Evolutionary conservation across 2,329 filamentous ascomycete genomes (phyloP), one percentile per base, ranked within the genome.

Genomic region (Lecanicillium sp.): DNA sequence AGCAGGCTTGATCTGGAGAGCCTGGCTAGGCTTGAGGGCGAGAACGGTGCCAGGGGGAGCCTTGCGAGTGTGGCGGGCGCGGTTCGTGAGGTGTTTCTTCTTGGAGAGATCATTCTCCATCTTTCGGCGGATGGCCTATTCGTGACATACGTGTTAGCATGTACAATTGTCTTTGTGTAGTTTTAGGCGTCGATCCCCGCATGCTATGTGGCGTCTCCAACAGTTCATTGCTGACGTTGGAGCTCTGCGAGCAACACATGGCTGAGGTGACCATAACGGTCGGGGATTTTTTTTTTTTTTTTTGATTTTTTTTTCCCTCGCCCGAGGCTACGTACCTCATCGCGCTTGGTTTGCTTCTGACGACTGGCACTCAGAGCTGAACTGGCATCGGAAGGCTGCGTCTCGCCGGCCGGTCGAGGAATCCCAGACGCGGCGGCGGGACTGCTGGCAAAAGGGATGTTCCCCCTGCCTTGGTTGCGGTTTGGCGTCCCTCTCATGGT

Each of bases 21-120:
- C 93, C 60, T 87, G 89, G 65, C 90, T 96, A 47, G 93, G 93
- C 70, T 94, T 94, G 54, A 98, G 78, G 60, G 93, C 89, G 52
- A 98, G 85, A 52, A 98, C 93, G 49, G 91, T 96, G 58, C 93
- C 93, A 2, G 93, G 93, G 51, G 93, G 91, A 49, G 91, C 91
- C 74, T 96, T 97, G 65, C 90, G 86, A 52, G 85, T 87, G 62
- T 88, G 87, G 57, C 90, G 83, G 56, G 90, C 84, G 59, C 90
- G 84, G 58, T 81, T 78, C 55, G 83, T 81, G 52, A 83, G 78
- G 62, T 89, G 81, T 72, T 90, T 95, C 81, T 97, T 97, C 76
- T 97, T 97, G 78, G 82, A 94, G 72, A 98, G 84, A 66, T 98
- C 93, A 63, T 81, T 91, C 75, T 98, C 93, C 75, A 98, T 86